A percentile compares a stretch with the other conserved stretches of the same genome.
Evolutionary conservation across 192 early-diverging fungal genomes (phyloP).

Genomic region (Podila horticola): DNA sequence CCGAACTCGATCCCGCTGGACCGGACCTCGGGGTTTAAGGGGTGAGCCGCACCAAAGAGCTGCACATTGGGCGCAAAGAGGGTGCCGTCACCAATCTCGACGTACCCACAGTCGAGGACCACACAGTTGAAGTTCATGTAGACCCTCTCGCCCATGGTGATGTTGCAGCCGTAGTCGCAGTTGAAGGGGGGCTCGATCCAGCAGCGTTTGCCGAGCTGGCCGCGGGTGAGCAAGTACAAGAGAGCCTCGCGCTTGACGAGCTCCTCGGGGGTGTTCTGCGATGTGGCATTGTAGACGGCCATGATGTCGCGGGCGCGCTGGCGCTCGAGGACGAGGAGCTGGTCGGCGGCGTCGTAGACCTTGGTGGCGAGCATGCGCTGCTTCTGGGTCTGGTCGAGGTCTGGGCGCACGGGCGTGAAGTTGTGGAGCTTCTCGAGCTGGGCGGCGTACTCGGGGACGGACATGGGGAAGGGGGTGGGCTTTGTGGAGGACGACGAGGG

Average conservation of each 20-base stretch:
- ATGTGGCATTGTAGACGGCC: slow-evolving; percentile 25
- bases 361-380: slow-evolving; percentile 40
- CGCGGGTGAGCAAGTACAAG: slow-evolving; percentile 42
- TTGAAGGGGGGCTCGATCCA: slow-evolving; percentile 75
- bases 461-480: slow-evolving; percentile 3
- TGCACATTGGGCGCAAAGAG: slow-evolving; percentile 84
- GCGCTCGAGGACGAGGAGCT: slow-evolving; percentile 25
- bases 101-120: slow-evolving; percentile 78
- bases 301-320: slow-evolving; percentile 33
- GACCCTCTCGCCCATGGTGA: slow-evolving; percentile 74
- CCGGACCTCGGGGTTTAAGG: slow-evolving; percentile 67
- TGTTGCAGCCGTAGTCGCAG: slow-evolving; percentile 87
- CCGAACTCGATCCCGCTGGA: slow-evolving; percentile 52
- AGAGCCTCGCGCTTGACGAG: slow-evolving; percentile 33
- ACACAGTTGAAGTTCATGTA: slow-evolving; percentile 82
- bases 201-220: slow-evolving; percentile 62
- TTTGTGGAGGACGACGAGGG: background rate
- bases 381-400: slow-evolving; percentile 44
- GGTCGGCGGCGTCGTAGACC: slow-evolving; percentile 26
- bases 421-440: slow-evolving; percentile 27
- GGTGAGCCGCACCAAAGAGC: slow-evolving; percentile 79
- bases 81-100: slow-evolving; percentile 80
- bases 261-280: slow-evolving; percentile 10
- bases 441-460: slow-evolving; percentile 26
- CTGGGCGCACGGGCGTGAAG: slow-evolving; percentile 15